Conservation (phyloP, 768 basidiomycete species). For the Xerocomellus intermedius region DNA sequence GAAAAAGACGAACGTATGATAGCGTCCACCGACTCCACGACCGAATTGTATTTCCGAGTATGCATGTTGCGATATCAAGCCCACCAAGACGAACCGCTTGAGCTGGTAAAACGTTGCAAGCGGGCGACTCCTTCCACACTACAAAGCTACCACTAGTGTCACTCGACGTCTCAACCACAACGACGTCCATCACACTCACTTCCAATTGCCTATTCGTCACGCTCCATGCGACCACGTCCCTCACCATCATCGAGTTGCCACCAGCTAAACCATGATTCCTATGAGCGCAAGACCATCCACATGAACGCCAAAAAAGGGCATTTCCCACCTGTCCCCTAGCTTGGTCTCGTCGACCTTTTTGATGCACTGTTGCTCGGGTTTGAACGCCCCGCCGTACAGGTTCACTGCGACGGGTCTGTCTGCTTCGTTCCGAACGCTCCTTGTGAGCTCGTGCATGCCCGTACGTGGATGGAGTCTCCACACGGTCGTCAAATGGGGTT, state of each 20-base stretch:
- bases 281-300: not conserved
- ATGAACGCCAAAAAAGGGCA: not conserved
- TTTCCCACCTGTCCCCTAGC: not conserved
- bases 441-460: constrained; percentile 31
- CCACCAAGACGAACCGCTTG: constrained; percentile 34
- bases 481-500: constrained; percentile 34
- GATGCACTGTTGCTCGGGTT: constrained; percentile 33
- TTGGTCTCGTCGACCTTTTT: constrained; percentile 16
- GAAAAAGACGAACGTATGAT: constrained; percentile 32
- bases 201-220: constrained; percentile 8
- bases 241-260: constrained; percentile 27
- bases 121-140: constrained; percentile 28
- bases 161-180: not conserved
- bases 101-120: constrained; percentile 36
- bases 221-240: constrained; percentile 23
- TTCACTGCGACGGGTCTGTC: constrained; percentile 31
- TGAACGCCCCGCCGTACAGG: constrained; percentile 27
- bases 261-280: constrained; percentile 7
- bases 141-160: constrained; percentile 23
- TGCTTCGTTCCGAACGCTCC: constrained; percentile 32
- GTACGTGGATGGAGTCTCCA: constrained; percentile 32
- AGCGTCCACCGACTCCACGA: constrained; percentile 34
- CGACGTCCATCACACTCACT: not conserved
- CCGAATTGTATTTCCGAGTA: constrained; percentile 37
- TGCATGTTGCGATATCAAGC: constrained; percentile 36